Base-by-base conservation (phyloP, 2,329 filamentous ascomycete genomes). In the Ceratocystis destructans region DNA sequence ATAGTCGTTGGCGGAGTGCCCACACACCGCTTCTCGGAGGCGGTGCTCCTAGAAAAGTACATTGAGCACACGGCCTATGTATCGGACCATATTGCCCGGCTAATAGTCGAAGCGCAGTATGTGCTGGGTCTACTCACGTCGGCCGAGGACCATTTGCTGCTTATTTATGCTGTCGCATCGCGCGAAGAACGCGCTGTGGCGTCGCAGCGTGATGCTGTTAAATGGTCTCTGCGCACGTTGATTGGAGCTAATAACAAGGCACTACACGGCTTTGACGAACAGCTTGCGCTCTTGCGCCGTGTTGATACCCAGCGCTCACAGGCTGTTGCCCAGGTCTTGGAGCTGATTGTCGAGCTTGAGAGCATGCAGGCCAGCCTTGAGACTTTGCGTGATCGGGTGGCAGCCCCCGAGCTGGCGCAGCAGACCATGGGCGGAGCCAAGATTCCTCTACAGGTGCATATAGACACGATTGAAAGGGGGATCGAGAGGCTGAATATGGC, bases 201-300 rank as follows among this genome's bases (percentile, higher is more conserved):
- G 62, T 79, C 79, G 15, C 78, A 82, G 66, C 84, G 84, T 53
- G 84, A 86, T 66, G 83, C 89, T 68, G 80, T 90, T 2, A 79
- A 92, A 66, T 84, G 83, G 68, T 80, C 82, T 15, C 77, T 94
- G 7, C 91, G 89, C 87, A 88, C 86, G 0, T 82, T 87, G 68
- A 78, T 94, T 15, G 89, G 89, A 59, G 87, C 82, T 22, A 90
- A 92, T 73, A 78, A 79, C 41, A 76, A 77, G 20, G 80, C 81
- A 59, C 77, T 88, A 15, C 79, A 80, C 61, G 84, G 84, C 69
- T 81, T 88, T 68, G 79, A 85, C 65, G 76, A 79, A 28, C 86
- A 90, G 71, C 79, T 92, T 5, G 73, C 75, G 2, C 79, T 93
- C 3, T 79, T 95, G 10, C 74, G 77, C 1, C 80, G 85, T 68